Percentiles rank a stretch among this genome's conserved stretches.
Conservation (phyloP, 2,329 filamentous ascomycete genomes). For the Annulohypoxylon truncatum region DNA sequence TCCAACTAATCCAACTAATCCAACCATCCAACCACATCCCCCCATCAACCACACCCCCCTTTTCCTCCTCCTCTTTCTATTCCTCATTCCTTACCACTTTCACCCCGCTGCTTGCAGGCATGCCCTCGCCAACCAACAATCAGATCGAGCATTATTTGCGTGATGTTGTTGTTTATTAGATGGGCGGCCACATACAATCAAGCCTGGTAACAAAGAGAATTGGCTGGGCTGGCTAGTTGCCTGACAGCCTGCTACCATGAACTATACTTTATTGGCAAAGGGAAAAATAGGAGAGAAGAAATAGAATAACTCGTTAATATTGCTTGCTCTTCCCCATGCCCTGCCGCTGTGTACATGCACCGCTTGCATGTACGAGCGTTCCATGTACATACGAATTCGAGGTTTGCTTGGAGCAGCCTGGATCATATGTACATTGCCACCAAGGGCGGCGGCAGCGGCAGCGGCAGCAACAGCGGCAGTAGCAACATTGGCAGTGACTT, state of each 20-base stretch:
- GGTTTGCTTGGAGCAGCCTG: slow-evolving; percentile 30
- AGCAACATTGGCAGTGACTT: slow-evolving; percentile 5
- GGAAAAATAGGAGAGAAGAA: background rate
- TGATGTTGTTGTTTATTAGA: slow-evolving; percentile 25
- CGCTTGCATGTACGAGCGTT: slow-evolving; percentile 13
- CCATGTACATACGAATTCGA: slow-evolving; percentile 11
- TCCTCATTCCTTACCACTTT: slow-evolving; percentile 8
- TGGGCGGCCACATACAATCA: slow-evolving; percentile 22
- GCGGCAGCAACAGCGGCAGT: background rate
- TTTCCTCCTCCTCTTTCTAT: background rate
- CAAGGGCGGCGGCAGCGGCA: slow-evolving; percentile 22
- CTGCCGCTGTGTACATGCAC: slow-evolving; percentile 6
- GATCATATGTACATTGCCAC: slow-evolving; percentile 22
- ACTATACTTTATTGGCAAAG: slow-evolving; percentile 8
- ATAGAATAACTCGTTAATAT: slow-evolving; percentile 2
- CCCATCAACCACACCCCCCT: slow-evolving; percentile 1
- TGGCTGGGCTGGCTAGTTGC: background rate
- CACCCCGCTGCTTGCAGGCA: slow-evolving; percentile 15
- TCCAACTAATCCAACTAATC: too few relatives aligned
- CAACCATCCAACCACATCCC: slow-evolving; percentile 9
- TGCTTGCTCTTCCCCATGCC: background rate
- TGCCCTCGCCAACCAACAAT: slow-evolving; percentile 5
- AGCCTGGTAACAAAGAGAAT: slow-evolving; percentile 11
- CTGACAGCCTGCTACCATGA: background rate
- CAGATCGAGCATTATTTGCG: slow-evolving; percentile 6